Percentiles rank a stretch among this genome's conserved stretches.
phyloP scores from a whole-genome alignment of 2,329 filamentous ascomycete genomes.

The Aspergillus caelatus region DNA sequence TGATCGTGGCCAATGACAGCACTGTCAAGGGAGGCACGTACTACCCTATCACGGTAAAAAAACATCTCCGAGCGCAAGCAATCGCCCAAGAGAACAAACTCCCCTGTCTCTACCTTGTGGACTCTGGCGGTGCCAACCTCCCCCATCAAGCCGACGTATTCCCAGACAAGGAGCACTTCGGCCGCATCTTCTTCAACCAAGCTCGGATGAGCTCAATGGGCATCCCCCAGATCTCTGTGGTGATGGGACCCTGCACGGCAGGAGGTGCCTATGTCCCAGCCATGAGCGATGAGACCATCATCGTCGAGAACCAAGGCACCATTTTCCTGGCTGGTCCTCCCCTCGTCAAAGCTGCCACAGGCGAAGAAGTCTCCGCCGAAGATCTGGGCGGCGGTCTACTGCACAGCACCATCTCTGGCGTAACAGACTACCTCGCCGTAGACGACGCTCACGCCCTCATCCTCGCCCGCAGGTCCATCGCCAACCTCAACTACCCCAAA shows the following conservation, averaged over 20 bases:
- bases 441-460: constrained; percentile 90
- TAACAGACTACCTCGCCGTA: constrained; percentile 93
- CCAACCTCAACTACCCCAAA: constrained; percentile 85
- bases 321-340: constrained; percentile 96
- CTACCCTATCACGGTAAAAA: constrained; percentile 96
- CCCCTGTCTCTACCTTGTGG: constrained; percentile 91
- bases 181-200: constrained; percentile 98
- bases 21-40: constrained; percentile 98
- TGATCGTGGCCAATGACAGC: constrained; percentile 94
- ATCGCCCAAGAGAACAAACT: constrained; percentile 84
- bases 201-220: constrained; percentile 86
- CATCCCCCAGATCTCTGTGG: constrained; percentile 90
- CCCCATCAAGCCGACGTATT: constrained; percentile 96
- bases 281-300: constrained; percentile 98
- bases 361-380: constrained; percentile 87
- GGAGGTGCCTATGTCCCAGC: constrained; percentile 94
- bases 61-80: constrained; percentile 89
- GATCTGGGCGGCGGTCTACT: constrained; percentile 87
- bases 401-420: constrained; percentile 87
- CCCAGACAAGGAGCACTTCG: constrained; percentile 91
- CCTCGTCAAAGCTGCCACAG: constrained; percentile 92
- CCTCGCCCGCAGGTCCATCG: constrained; percentile 78
- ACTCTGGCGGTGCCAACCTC: constrained; percentile 92
- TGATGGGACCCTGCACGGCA: constrained; percentile 97
- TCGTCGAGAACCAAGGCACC: constrained; percentile 92